Evolutionary conservation across 225 moss, liverwort and hornwort genomes (phyloP), one percentile per base, ranked within the genome.

Genomic region (Antitrichia curtipendula): DNA sequence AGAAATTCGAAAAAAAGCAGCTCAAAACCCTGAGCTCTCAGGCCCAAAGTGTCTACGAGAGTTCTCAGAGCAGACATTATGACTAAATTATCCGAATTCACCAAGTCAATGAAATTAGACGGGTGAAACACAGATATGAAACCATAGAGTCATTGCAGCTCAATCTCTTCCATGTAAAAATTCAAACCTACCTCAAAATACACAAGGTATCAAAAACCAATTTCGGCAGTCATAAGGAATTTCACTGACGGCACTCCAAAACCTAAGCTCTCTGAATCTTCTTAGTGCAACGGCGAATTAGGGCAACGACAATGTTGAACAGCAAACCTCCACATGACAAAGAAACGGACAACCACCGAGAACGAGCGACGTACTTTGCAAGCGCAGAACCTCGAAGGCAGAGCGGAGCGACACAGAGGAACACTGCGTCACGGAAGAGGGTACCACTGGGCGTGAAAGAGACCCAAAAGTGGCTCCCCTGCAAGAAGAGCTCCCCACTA

Each of bases 381-480:
- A 89, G 84, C 88, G 91, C 72, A 90, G 83, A 32, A 92, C 94
- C 27, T 75, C 75, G 81, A 94, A 94, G 75, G 83, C 81, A 54
- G 94, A 94, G 63, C 88, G 90, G 28, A 94, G 87, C 11, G 91
- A 84, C 49, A 94, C 90, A 17, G 91, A 90, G 29, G 89, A 82
- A 68, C 79, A 75, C 34, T 69, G 72, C 14, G 93, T 41, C 63
- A 75, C 78, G 83, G 80, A 70, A 38, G 88, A 85, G 7, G 85
- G 50, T 59, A 84, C 16, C 34, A 76, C 79, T n/a, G 90, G 85
- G n/a, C 71, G 61, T 10, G 88, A 62, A 34, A 89, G 47, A 31
- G 81, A 83, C 76, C 74, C 85, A 4, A 87, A 24, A 34, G 89
- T 83, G 83, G 75, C 85, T 79, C 84, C 88, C 82, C 88, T 68